Conservation (phyloP, 1,284 basidiomycete genomes). For the Porogramme epimiltina region DNA sequence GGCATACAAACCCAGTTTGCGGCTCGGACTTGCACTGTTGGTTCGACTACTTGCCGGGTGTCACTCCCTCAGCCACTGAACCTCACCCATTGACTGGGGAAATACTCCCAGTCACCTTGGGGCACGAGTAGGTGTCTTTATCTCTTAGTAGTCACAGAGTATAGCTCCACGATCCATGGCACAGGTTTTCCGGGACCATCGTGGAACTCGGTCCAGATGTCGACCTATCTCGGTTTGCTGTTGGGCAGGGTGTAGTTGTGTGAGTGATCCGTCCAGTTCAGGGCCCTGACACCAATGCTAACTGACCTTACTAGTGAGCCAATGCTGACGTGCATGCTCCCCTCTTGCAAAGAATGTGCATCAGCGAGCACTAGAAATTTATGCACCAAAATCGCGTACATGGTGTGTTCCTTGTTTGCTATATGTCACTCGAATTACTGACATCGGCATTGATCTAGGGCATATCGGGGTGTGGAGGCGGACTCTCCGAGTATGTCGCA, state of each 20-base stretch:
- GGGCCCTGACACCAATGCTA: no score
- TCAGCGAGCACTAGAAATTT: conserved; percentile 19
- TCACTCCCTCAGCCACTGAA: conserved; percentile 19
- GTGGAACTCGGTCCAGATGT: conserved; percentile 30
- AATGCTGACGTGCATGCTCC: conserved; percentile 27
- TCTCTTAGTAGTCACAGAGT: no score
- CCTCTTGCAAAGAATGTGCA: conserved; percentile 16
- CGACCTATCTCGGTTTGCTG: conserved; percentile 21
- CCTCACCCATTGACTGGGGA: conserved; percentile 31
- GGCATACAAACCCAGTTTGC: conserved; percentile 7
- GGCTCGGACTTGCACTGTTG: conserved; percentile 34
- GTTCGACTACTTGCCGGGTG: conserved; percentile 17
- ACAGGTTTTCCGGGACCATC: conserved; percentile 35
- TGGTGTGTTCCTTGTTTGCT: conserved; percentile 20
- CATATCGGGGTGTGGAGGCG: conserved; percentile 24
- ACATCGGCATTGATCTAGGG: conserved; percentile 14
- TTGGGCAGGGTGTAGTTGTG: conserved; percentile 34
- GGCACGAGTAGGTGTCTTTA: conserved; percentile 31
- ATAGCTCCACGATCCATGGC: no score
- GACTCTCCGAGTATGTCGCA: conserved; percentile 32
- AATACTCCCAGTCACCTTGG: conserved; percentile 31
- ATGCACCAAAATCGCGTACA: conserved; percentile 27
- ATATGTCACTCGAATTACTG: background rate
- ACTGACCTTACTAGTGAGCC: conserved; percentile 27
- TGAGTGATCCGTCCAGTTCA: conserved; percentile 13